phyloP scores from a whole-genome alignment of 2,329 filamentous ascomycete species.

The Nigrospora sphaerica region DNA sequence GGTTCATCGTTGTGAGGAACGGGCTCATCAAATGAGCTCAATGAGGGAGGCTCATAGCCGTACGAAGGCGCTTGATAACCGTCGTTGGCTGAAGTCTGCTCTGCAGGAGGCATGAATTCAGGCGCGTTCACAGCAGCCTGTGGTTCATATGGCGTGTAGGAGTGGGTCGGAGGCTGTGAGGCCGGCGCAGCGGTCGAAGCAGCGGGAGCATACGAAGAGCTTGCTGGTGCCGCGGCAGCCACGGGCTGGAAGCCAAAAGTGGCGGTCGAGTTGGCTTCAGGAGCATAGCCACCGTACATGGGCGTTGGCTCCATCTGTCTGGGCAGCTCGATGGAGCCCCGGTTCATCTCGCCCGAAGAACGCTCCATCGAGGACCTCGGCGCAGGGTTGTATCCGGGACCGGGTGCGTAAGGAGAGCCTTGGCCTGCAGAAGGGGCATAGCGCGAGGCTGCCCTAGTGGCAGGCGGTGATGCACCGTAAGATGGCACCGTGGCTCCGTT shows the following conservation, averaged over 20 bases:
- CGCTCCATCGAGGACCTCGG: constrained; percentile 36
- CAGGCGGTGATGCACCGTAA: constrained; percentile 9
- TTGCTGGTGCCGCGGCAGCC: constrained; percentile 9
- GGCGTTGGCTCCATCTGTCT: constrained; percentile 31
- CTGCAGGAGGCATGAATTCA: constrained; percentile 4
- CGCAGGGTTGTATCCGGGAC: constrained; percentile 18
- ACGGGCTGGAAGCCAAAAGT: constrained; percentile 22
- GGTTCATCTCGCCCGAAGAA: constrained; percentile 33
- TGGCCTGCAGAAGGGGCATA: constrained; percentile 36
- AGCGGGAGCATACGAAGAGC: constrained; percentile 13
- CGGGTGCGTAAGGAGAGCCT: constrained; percentile 29
- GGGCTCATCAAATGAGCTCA: constrained; percentile 23
- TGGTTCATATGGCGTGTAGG: constrained; percentile 19
- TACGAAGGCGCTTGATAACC: constrained; percentile 40
- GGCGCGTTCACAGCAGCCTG: constrained; percentile 11
- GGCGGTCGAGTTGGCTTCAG: constrained; percentile 19
- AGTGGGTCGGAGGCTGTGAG: constrained; percentile 10
- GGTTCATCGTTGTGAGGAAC: constrained; percentile 18
- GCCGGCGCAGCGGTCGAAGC: constrained; percentile 8
- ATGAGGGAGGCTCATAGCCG: constrained; percentile 43
- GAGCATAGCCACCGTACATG: constrained; percentile 24
- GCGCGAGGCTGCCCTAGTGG: constrained; percentile 41
- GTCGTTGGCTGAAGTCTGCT: constrained; percentile 10
- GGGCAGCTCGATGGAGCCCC: constrained; percentile 33
- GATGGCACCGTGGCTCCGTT: constrained; percentile 16